Conservation (phyloP, 768 basidiomycete species). For the Lactarius sp. region DNA sequence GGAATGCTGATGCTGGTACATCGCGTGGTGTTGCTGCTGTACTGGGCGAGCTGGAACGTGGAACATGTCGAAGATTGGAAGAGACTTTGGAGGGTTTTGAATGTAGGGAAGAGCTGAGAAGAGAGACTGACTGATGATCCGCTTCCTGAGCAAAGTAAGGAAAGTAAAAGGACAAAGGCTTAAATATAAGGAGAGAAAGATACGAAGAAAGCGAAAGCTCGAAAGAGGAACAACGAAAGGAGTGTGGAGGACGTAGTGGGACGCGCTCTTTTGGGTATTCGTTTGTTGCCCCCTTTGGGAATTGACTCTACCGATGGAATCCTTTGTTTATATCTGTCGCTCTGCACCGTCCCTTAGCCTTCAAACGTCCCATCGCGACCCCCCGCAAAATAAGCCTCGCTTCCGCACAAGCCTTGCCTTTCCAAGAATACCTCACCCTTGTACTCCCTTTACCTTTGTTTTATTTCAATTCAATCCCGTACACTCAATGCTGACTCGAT, state of each 20-base stretch:
- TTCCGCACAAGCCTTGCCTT: slow-evolving; percentile 20
- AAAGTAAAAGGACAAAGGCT: slow-evolving; percentile 8
- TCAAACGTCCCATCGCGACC: neutral
- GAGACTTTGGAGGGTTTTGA: neutral
- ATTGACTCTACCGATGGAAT: slow-evolving; percentile 3
- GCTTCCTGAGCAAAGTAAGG: slow-evolving; percentile 25
- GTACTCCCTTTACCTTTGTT: slow-evolving; percentile 10
- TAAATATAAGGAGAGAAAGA: slow-evolving; percentile 25
- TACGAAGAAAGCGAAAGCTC: slow-evolving; percentile 18
- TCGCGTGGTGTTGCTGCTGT: slow-evolving; percentile 20
- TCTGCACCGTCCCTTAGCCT: neutral
- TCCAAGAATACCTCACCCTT: slow-evolving; percentile 12
- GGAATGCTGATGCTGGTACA: slow-evolving; percentile 24
- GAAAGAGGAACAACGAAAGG: slow-evolving; percentile 24
- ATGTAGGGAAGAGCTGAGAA: neutral
- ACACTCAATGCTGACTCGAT: neutral
- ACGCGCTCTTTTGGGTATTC: slow-evolving; percentile 21
- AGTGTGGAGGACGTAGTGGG: neutral
- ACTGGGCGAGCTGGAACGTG: slow-evolving; percentile 22
- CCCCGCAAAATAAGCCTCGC: slow-evolving; percentile 1
- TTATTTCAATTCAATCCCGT: neutral
- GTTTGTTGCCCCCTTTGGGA: slow-evolving; percentile 25
- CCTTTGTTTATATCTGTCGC: slow-evolving; percentile 4
- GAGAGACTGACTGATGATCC: neutral
- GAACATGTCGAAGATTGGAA: slow-evolving; percentile 19